phyloP scores from a whole-genome alignment of 2,329 filamentous ascomycete genomes.

The Ophiostoma piceae region DNA sequence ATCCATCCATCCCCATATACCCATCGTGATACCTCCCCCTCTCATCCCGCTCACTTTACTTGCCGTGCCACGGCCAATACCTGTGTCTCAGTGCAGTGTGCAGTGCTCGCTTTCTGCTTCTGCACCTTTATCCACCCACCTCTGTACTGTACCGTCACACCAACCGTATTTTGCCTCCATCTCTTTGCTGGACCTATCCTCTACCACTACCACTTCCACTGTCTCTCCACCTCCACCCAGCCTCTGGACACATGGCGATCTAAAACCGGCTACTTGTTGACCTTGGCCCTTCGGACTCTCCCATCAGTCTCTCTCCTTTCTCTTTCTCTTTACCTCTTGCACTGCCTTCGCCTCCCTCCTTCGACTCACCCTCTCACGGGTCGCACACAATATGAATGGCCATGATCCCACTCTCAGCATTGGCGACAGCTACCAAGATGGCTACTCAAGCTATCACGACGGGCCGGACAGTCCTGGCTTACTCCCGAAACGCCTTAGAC shows the following conservation, averaged over 20 bases:
- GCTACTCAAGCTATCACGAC: not conserved
- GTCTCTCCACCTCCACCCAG: not conserved
- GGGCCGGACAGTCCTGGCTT: conserved; percentile 38
- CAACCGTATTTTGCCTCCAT: not conserved
- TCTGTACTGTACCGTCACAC: not conserved
- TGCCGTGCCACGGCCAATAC: not conserved
- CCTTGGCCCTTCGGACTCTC: not conserved
- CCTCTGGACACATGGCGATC: not conserved
- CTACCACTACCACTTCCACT: not conserved
- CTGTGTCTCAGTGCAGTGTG: not conserved
- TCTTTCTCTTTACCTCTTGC: not conserved
- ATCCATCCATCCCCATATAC: not conserved
- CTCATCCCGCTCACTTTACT: conserved; percentile 2
- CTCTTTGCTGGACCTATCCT: not conserved
- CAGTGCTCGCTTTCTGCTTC: not conserved
- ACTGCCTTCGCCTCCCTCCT: not conserved
- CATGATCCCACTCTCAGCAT: conserved; percentile 44
- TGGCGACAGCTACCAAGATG: conserved; percentile 25
- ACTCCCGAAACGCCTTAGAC: conserved; percentile 38
- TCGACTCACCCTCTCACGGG: not conserved
- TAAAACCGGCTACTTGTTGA: not conserved
- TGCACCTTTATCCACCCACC: not conserved
- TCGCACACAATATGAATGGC: conserved; percentile 37
- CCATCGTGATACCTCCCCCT: not conserved
- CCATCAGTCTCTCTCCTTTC: not conserved